A percentile compares a stretch with the other conserved stretches of the same genome.
These are phyloP conservation scores for Naganishia albida DNA, from an alignment of 1,284 basidiomycete species.

Conservation along the genomic window DNA sequence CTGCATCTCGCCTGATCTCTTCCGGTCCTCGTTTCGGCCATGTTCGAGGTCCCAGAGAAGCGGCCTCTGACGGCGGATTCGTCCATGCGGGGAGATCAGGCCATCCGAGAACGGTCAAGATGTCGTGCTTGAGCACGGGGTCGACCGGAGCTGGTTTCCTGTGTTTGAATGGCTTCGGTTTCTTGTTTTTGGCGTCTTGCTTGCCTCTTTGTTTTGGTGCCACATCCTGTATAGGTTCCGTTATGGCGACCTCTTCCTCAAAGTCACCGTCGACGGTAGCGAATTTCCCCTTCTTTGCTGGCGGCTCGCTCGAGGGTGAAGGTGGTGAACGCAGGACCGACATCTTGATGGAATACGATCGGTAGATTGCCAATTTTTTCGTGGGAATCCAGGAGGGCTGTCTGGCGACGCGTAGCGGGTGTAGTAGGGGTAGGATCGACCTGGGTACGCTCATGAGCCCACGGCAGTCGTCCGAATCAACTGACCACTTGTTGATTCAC, in stretches of 20 bases:
- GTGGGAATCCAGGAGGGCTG: not conserved
- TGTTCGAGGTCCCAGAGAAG: constrained; percentile 19
- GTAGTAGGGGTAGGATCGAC: not conserved
- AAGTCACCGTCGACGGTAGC: constrained; percentile 30
- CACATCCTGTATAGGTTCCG: constrained; percentile 17
- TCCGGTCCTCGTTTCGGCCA: constrained; percentile 34
- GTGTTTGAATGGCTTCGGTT: constrained; percentile 12
- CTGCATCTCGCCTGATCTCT: constrained; percentile 17
- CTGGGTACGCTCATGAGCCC: constrained; percentile 3
- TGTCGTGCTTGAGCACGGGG: constrained; percentile 31
- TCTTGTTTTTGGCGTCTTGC: constrained; percentile 26
- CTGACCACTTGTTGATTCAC: not conserved
- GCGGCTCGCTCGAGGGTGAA: constrained; percentile 10
- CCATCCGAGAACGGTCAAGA: constrained; percentile 32
- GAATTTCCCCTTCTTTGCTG: constrained; percentile 28
- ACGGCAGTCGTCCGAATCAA: not conserved
- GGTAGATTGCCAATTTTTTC: not conserved
- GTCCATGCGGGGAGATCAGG: constrained; percentile 21
- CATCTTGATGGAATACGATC: constrained; percentile 7
- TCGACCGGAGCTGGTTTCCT: constrained; percentile 30
- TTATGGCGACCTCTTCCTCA: constrained; percentile 18
- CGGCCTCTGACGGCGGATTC: constrained; percentile 27
- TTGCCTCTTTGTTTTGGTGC: not conserved
- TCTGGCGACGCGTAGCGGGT: not conserved
- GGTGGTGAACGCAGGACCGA: constrained; percentile 29